phyloP scores from a whole-genome alignment of 768 basidiomycete species.

The Paxillus involutus region DNA sequence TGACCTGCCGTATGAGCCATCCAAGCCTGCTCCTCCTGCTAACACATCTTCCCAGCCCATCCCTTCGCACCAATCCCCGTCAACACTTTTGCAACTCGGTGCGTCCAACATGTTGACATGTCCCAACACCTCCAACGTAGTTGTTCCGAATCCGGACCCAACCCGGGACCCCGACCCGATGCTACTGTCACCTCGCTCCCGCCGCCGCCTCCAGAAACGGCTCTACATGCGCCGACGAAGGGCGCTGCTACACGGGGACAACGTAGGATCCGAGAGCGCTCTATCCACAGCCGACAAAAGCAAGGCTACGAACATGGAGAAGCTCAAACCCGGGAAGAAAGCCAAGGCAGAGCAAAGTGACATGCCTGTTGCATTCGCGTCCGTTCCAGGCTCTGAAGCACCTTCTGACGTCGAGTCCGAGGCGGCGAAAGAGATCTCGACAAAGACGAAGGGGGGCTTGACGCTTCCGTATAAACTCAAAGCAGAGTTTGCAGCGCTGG shows the following conservation, averaged over 20 bases:
- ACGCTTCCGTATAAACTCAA: conserved; percentile 48
- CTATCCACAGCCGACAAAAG: neutral
- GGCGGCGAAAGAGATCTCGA: conserved; percentile 2
- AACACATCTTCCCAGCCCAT: neutral
- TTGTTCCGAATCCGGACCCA: neutral
- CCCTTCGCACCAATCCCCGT: neutral
- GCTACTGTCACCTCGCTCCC: conserved; percentile 46
- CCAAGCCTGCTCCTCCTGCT: neutral
- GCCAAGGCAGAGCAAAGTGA: conserved; percentile 1
- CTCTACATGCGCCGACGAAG: conserved; percentile 74
- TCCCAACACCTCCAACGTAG: neutral
- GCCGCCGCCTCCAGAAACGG: conserved; percentile 58
- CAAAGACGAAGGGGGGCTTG: conserved; percentile 32
- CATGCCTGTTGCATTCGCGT: conserved; percentile 5
- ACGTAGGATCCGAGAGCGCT: neutral
- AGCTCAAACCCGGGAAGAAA: conserved; percentile 41
- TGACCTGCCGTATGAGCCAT: neutral
- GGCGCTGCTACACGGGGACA: conserved; percentile 44
- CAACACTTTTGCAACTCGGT: neutral
- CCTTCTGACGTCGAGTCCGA: conserved; percentile 7
- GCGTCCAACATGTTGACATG: neutral
- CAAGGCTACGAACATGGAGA: conserved; percentile 4
- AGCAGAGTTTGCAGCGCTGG: conserved; percentile 39
- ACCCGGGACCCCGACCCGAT: conserved; percentile 16
- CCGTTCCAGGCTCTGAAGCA: conserved; percentile 5